A percentile compares a stretch with the other conserved stretches of the same genome.
Evolutionary conservation across 805 yeast genomes (phyloP).

Genomic region (Sporopachydermia lactativora): DNA sequence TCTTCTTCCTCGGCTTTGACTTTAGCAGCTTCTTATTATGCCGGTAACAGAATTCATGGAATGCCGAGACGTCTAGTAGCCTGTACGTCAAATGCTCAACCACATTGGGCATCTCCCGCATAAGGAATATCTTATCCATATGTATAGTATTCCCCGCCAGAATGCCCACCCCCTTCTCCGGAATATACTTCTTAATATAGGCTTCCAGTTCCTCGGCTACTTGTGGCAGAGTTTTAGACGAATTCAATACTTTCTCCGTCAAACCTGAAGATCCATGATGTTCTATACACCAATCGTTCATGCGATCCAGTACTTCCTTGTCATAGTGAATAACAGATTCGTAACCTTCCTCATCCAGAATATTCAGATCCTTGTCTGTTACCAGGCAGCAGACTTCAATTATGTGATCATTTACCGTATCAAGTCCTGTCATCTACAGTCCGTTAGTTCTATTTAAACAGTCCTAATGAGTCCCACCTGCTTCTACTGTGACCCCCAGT

Average conservation of each 20-base stretch:
- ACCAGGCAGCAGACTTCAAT: slow-evolving; percentile 86
- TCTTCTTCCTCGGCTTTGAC: slow-evolving; percentile 45
- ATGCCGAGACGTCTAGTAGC: slow-evolving; percentile 76
- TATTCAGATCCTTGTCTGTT: slow-evolving; percentile 68
- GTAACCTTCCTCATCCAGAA: slow-evolving; percentile 58
- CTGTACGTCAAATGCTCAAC: slow-evolving; percentile 50
- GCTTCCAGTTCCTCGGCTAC: slow-evolving; percentile 54
- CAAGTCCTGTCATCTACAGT: slow-evolving; percentile 75
- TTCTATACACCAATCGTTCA: slow-evolving; percentile 80
- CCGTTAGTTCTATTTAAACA: background rate
- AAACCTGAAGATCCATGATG: slow-evolving; percentile 72
- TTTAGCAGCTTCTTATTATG: slow-evolving; percentile 54
- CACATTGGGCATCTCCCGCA: slow-evolving; percentile 57
- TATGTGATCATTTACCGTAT: slow-evolving; percentile 65
- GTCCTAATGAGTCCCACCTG: background rate
- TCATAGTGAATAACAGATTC: slow-evolving; percentile 72
- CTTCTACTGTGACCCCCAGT: background rate
- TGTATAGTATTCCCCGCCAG: slow-evolving; percentile 90
- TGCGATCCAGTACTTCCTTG: slow-evolving; percentile 41
- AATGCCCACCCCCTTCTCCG: slow-evolving; percentile 42
- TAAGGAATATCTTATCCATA: slow-evolving; percentile 78
- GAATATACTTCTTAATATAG: slow-evolving; percentile 45
- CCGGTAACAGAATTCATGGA: slow-evolving; percentile 68
- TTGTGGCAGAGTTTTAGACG: slow-evolving; percentile 34
- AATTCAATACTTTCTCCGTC: slow-evolving; percentile 48